Base-by-base conservation (phyloP, 1,284 basidiomycete genomes). In the Tilletia setariae region DNA sequence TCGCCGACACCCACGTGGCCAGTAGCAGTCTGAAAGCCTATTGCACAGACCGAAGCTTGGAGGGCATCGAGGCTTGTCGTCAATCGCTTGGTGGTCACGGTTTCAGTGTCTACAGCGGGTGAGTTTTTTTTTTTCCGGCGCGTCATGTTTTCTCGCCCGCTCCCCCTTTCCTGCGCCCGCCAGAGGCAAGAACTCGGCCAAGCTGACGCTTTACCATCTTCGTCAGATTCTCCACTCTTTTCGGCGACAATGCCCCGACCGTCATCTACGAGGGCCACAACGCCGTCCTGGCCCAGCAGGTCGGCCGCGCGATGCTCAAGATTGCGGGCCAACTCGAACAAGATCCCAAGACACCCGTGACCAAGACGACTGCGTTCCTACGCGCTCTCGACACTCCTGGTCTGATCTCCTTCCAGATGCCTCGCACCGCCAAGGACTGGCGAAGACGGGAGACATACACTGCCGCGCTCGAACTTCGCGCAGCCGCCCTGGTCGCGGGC, bases 31-130 rank as follows among this genome's bases (percentile, higher is more conserved):
- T 92, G 25, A 92, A 92, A 78, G 85, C 87, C 0, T 84, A 90
- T 28, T 86, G 86, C 2, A 87, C 87, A 1, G 85, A 86, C 0
- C 83, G 85, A 28, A 84, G 85, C 2, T 85, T 88, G 7, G 86
- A 86, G 40, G 89, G 89, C 70, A 79, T 91, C 21, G 90, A 92
- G 79, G 86, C 85, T 4, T 88, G 89, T 7, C 86, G 91, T 13
- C 86, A 90, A 11, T 87, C 89, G 0, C 87, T 91, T 85, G 90
- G 90, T 65, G 90, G 91, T 2, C 90, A 92, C 80, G 91, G 90
- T 0, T 91, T 87, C 82, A 89, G 88, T 72, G 86, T 85, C 0
- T 90, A 89, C 72, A 85, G 88, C 1, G 90, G 90, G 2, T 82
- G 28, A 30, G 51, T 56, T 6, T 51, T 51, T 9, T 7, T 7